Evolutionary conservation across 495 filamentous ascomycete genomes (phyloP).

Genomic region (Podospora tetraspora): DNA sequence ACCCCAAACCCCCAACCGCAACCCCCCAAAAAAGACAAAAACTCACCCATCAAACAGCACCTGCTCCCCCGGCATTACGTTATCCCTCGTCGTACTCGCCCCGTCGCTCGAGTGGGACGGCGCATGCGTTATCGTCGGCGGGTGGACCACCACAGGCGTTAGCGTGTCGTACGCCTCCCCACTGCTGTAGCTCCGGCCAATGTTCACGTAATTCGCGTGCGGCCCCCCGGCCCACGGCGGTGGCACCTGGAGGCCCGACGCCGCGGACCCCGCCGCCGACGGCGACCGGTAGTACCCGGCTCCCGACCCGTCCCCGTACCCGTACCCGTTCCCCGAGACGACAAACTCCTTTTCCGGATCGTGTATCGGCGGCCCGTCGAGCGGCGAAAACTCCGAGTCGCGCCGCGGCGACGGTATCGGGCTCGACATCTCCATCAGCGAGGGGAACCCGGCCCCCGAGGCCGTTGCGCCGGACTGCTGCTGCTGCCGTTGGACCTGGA

Average conservation of each 20-base stretch:
- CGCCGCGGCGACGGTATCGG: conserved; percentile 8
- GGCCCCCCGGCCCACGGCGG: neutral
- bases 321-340: neutral
- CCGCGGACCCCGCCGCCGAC: neutral
- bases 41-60: conserved; percentile 30
- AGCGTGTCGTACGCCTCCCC: conserved; percentile 23
- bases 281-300: neutral
- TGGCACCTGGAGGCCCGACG: neutral
- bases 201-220: conserved; percentile 9
- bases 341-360: conserved; percentile 19
- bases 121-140: conserved; percentile 7
- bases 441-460: conserved; percentile 14
- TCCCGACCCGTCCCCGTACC: neutral
- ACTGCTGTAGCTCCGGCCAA: conserved; percentile 7
- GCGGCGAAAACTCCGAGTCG: conserved; percentile 6
- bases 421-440: conserved; percentile 25
- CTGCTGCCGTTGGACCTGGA: conserved; percentile 14
- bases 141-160: conserved; percentile 29
- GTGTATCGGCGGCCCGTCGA: neutral
- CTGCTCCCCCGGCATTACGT: conserved; percentile 33
- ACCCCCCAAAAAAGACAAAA: neutral
- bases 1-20: neutral
- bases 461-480: conserved; percentile 7
- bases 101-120: conserved; percentile 22
- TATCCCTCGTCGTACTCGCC: conserved; percentile 28